Percentiles rank a stretch among this genome's conserved stretches.
These are phyloP conservation scores for Exophiala sp. DNA, from an alignment of 2,329 filamentous ascomycete genomes.

Conservation along the genomic window DNA sequence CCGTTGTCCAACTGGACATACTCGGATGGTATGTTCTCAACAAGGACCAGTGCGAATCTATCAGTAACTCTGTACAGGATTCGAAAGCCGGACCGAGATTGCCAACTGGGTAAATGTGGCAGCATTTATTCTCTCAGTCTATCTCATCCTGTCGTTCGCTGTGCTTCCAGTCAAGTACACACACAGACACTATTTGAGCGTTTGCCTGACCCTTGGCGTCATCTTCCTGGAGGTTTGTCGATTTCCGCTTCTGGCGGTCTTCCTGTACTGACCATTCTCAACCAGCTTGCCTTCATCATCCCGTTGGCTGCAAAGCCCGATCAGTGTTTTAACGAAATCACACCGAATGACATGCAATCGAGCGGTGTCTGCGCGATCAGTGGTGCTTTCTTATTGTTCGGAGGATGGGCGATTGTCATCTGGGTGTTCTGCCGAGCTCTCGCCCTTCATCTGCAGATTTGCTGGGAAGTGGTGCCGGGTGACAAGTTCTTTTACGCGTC, in stretches of 20 bases:
- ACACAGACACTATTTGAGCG: constrained; percentile 84
- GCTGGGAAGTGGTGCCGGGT: constrained; percentile 90
- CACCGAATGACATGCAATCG: constrained; percentile 84
- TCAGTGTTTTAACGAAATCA: constrained; percentile 84
- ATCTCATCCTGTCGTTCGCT: constrained; percentile 73
- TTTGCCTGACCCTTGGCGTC: constrained; percentile 72
- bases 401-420: constrained; percentile 75
- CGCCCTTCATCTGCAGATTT: constrained; percentile 93
- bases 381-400: constrained; percentile 76
- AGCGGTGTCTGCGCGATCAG: constrained; percentile 79
- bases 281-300: constrained; percentile 79
- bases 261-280: constrained; percentile 13
- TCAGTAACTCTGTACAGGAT: constrained; percentile 35
- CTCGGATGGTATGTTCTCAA: constrained; percentile 43
- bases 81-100: constrained; percentile 53
- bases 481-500: constrained; percentile 83
- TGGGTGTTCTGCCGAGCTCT: constrained; percentile 89
- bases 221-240: constrained; percentile 69
- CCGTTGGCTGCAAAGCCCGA: constrained; percentile 71
- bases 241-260: neutral
- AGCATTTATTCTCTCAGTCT: constrained; percentile 64
- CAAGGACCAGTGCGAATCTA: neutral
- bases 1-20: constrained; percentile 75
- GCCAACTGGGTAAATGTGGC: constrained; percentile 80
- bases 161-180: constrained; percentile 82